Evolutionary conservation across 768 basidiomycete species (phyloP).

Genomic region (Paxillus involutus): DNA sequence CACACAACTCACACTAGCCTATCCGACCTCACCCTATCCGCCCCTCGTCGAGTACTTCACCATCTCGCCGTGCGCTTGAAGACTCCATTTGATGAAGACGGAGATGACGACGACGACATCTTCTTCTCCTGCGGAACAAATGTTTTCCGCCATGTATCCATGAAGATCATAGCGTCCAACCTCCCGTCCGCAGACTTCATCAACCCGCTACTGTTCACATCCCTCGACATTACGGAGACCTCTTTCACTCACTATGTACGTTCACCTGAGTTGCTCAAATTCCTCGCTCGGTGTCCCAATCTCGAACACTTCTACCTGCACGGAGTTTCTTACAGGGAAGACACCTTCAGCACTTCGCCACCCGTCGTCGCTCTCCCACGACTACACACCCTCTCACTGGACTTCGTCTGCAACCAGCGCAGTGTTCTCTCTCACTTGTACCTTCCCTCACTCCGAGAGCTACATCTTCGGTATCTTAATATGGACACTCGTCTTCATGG

Average conservation of each 20-base stretch:
- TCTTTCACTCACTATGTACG: conserved; percentile 38
- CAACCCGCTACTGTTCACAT: conserved; percentile 53
- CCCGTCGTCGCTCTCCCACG: conserved; percentile 54
- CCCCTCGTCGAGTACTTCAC: conserved; percentile 24
- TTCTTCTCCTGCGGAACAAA: conserved; percentile 33
- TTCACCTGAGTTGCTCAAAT: conserved; percentile 53
- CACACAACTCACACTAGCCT: conserved; percentile 28
- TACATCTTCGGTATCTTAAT: conserved; percentile 68
- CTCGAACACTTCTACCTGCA: conserved; percentile 58
- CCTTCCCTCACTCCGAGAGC: conserved; percentile 56
- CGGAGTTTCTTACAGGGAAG: conserved; percentile 52
- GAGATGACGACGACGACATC: conserved; percentile 19
- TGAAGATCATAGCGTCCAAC: conserved; percentile 50
- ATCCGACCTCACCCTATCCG: conserved; percentile 18
- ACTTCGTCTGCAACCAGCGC: conserved; percentile 61
- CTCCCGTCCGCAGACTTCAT: conserved; percentile 49
- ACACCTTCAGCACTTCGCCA: conserved; percentile 25
- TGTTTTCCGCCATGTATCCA: conserved; percentile 38
- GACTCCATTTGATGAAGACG: conserved; percentile 20
- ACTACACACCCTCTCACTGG: conserved; percentile 56
- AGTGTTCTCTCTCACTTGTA: conserved; percentile 64
- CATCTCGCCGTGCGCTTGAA: conserved; percentile 27
- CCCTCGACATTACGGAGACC: conserved; percentile 56
- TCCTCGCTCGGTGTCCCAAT: conserved; percentile 60
- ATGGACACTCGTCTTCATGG: conserved; percentile 45